Conservation (phyloP, 495 filamentous ascomycete species). For the Lophiostoma macrostomum region DNA sequence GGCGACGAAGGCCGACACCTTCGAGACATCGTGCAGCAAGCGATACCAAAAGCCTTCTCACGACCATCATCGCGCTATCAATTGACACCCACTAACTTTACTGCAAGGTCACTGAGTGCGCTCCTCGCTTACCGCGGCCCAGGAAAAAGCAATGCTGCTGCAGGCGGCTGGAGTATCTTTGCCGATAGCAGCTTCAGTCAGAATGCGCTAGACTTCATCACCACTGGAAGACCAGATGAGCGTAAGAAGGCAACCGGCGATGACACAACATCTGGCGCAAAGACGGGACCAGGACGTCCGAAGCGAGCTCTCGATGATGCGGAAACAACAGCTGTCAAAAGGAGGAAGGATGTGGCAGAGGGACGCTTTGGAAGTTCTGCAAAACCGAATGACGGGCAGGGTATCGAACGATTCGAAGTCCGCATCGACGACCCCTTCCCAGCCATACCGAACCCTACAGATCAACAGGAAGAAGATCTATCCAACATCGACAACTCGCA, state of each 20-base stretch:
- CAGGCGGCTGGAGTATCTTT: conserved; percentile 77
- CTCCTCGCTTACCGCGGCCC: conserved; percentile 64
- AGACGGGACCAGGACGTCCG: conserved; percentile 36
- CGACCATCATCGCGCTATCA: conserved; percentile 64
- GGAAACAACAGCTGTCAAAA: conserved; percentile 39
- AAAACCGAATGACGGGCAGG: conserved; percentile 50
- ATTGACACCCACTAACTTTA: conserved; percentile 61
- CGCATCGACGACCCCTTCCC: conserved; percentile 26
- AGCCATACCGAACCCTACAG: not conserved
- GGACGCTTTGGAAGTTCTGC: conserved; percentile 54
- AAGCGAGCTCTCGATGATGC: conserved; percentile 38
- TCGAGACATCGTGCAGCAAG: conserved; percentile 65
- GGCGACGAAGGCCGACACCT: conserved; percentile 60
- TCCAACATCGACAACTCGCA: not conserved
- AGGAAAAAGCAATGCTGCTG: conserved; percentile 62
- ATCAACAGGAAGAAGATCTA: conserved; percentile 26
- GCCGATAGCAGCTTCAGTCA: conserved; percentile 58
- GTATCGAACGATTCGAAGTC: conserved; percentile 61
- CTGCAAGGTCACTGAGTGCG: conserved; percentile 64
- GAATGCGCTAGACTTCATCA: conserved; percentile 55
- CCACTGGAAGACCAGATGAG: conserved; percentile 36
- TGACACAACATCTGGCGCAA: conserved; percentile 26
- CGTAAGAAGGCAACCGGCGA: conserved; percentile 36
- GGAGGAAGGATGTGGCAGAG: conserved; percentile 18
- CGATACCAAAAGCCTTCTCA: conserved; percentile 75